phyloP scores from a whole-genome alignment of 768 basidiomycete genomes.

The Mycena latifolia region DNA sequence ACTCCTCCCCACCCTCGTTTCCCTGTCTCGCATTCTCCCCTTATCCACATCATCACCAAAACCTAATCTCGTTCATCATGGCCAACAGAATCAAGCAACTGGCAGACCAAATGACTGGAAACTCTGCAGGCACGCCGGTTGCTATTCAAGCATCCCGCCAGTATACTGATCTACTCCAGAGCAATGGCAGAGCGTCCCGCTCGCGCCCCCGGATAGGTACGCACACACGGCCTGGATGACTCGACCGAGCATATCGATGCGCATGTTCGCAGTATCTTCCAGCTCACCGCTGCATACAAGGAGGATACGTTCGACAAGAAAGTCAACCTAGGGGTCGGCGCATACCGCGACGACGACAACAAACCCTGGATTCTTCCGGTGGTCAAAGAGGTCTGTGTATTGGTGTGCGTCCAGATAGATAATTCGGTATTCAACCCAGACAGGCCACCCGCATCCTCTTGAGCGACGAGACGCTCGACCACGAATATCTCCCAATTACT shows the following conservation, averaged over 20 bases:
- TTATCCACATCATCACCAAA: conserved; percentile 6
- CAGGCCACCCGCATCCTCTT: conserved; percentile 83
- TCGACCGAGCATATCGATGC: conserved; percentile 23
- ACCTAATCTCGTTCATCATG: conserved; percentile 51
- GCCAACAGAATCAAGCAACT: conserved; percentile 72
- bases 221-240: conserved; percentile 25
- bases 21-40: conserved; percentile 14
- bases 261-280: conserved; percentile 77
- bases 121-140: conserved; percentile 31
- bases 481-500: conserved; percentile 93
- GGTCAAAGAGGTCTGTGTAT: conserved; percentile 77
- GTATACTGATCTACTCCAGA: conserved; percentile 56
- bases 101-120: conserved; percentile 59
- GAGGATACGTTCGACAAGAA: conserved; percentile 80
- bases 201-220: conserved; percentile 89
- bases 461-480: conserved; percentile 80
- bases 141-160: conserved; percentile 9
- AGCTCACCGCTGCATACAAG: conserved; percentile 92
- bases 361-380: conserved; percentile 96
- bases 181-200: conserved; percentile 80
- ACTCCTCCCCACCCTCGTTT: conserved; percentile 1
- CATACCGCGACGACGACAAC: conserved; percentile 88
- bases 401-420: conserved; percentile 11
- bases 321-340: conserved; percentile 94
- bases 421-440: conserved; percentile 1